phyloP scores from a whole-genome alignment of 768 basidiomycete genomes.

The Russula lepida region DNA sequence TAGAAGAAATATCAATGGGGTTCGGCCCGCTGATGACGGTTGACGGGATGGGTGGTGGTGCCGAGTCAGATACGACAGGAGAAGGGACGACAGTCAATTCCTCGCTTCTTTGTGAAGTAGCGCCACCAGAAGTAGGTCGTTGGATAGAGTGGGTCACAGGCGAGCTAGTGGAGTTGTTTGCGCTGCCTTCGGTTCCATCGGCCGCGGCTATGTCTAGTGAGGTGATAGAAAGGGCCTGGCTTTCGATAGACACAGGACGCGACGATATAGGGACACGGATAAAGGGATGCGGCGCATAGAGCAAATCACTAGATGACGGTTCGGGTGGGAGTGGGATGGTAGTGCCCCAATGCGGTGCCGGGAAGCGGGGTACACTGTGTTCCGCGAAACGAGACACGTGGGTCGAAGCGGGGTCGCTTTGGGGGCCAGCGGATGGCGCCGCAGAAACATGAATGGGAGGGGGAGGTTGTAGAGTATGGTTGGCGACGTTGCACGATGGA shows the following conservation, averaged over 20 bases:
- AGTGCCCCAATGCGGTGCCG: background rate
- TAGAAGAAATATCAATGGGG: background rate
- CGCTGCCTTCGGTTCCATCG: background rate
- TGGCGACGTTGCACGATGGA: background rate
- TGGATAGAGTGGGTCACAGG: background rate
- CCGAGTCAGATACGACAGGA: background rate
- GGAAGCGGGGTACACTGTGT: background rate
- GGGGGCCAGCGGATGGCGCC: background rate
- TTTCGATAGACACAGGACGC: background rate
- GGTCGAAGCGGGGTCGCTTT: too few species aligned
- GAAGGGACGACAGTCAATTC: background rate
- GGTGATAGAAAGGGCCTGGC: background rate
- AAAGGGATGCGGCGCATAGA: background rate
- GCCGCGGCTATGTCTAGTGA: background rate
- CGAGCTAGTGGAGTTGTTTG: background rate
- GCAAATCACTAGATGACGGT: background rate
- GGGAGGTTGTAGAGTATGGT: background rate
- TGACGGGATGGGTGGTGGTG: background rate
- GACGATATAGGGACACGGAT: background rate
- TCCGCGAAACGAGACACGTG: background rate
- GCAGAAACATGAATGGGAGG: background rate
- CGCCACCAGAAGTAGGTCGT: background rate
- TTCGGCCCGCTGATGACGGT: background rate
- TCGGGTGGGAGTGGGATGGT: background rate
- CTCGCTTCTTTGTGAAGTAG: background rate